Percentiles rank a stretch among this genome's conserved stretches.
phyloP scores from a whole-genome alignment of 2,329 filamentous ascomycete genomes.

The Neopestalotiopsis sp. region DNA sequence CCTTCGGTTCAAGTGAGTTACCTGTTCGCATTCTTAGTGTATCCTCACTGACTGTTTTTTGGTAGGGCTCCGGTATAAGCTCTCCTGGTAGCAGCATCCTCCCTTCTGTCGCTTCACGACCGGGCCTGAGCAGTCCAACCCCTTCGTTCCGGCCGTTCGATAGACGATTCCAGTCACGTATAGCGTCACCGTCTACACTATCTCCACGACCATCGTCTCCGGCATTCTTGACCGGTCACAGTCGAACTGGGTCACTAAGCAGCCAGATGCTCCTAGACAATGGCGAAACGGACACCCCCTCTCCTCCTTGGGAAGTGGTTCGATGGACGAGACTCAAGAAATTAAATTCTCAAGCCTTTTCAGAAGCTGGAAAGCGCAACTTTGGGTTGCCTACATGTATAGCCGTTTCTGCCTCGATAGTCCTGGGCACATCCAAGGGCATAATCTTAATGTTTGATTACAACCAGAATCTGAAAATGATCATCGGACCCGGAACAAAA shows the following conservation, averaged over 20 bases:
- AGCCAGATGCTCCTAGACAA: conserved; percentile 70
- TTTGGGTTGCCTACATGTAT: conserved; percentile 93
- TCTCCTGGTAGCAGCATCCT: conserved; percentile 78
- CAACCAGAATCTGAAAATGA: conserved; percentile 90
- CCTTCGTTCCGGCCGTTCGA: conserved; percentile 93
- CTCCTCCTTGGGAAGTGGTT: conserved; percentile 94
- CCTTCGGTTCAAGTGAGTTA: conserved; percentile 75
- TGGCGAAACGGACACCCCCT: conserved; percentile 70
- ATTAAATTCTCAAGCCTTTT: conserved; percentile 87
- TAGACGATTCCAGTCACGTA: conserved; percentile 87
- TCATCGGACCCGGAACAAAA: conserved; percentile 92
- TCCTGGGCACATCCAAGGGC: conserved; percentile 91
- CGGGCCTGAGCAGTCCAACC: conserved; percentile 71
- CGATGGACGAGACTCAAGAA: conserved; percentile 94
- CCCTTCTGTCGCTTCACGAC: conserved; percentile 70
- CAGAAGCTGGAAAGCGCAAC: conserved; percentile 87
- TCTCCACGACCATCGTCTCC: conserved; percentile 78
- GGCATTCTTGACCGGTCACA: conserved; percentile 76
- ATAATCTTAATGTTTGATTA: conserved; percentile 97
- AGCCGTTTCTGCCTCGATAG: conserved; percentile 84
- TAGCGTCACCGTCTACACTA: conserved; percentile 64
- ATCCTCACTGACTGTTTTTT: conserved; percentile 10
- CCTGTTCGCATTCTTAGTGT: conserved; percentile 25
- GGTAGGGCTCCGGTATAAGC: conserved; percentile 64
- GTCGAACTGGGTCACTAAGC: conserved; percentile 78